Evolutionary conservation across 805 yeast species (phyloP).

Genomic region (Wickerhamomyces silvicola): DNA sequence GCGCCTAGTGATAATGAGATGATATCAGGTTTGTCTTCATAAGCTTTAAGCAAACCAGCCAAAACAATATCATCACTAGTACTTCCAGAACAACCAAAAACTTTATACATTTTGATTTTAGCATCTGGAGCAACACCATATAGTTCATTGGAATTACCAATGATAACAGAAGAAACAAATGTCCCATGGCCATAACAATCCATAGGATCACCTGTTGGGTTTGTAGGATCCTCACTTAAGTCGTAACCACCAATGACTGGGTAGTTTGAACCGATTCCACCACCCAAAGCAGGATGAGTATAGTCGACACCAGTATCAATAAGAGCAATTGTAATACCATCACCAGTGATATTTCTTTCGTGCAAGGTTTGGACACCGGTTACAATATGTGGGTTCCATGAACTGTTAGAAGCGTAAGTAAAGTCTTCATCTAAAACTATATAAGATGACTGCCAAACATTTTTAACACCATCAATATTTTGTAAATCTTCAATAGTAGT

Average conservation of each 20-base stretch:
- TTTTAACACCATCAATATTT: constrained; percentile 4
- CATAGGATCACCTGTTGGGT: constrained; percentile 9
- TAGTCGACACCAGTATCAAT: constrained; percentile 8
- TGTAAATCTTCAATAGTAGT: constrained; percentile 7
- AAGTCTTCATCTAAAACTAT: constrained; percentile 6
- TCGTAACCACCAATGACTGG: constrained; percentile 12
- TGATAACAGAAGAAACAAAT: constrained; percentile 12
- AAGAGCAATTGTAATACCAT: background rate
- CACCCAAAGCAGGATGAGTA: constrained; percentile 6
- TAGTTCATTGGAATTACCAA: constrained; percentile 4
- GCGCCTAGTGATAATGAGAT: constrained; percentile 11
- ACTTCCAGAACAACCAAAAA: constrained; percentile 7
- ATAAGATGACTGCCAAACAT: constrained; percentile 12
- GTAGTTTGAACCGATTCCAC: constrained; percentile 5
- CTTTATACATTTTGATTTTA: constrained; percentile 10
- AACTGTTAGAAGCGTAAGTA: constrained; percentile 1
- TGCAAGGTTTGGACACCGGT: constrained; percentile 3
- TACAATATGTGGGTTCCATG: constrained; percentile 4
- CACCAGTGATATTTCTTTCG: background rate
- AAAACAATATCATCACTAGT: constrained; percentile 11
- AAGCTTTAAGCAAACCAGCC: constrained; percentile 12
- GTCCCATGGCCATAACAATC: constrained; percentile 17
- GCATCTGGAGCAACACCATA: constrained; percentile 14
- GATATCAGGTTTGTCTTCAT: constrained; percentile 9
- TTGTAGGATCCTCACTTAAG: constrained; percentile 3